Evolutionary conservation across 2,329 filamentous ascomycete genomes (phyloP).

Genomic region (Rachicladosporium sp.): DNA sequence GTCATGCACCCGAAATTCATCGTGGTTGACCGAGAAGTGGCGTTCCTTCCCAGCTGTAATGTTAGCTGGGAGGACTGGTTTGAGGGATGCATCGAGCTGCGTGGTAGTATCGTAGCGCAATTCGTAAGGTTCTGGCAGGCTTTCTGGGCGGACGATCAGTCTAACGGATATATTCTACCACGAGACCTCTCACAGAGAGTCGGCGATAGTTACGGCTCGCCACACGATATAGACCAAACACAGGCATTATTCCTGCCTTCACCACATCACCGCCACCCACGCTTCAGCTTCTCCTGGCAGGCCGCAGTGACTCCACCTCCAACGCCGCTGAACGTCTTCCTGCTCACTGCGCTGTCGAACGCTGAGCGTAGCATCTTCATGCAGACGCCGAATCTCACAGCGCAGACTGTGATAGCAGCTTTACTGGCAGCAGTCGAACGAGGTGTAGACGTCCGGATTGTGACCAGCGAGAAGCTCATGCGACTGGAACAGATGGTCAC

Average conservation of each 20-base stretch:
- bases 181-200: too few species aligned
- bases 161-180: too few species aligned
- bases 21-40: conserved; percentile 53
- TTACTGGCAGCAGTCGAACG: conserved; percentile 49
- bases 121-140: conserved; percentile 53
- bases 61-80: conserved; percentile 84
- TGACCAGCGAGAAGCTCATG: conserved; percentile 24
- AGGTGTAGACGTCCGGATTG: conserved; percentile 50
- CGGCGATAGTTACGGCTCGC: too few species aligned
- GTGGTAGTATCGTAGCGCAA: conserved; percentile 48
- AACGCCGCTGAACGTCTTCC: conserved; percentile 56
- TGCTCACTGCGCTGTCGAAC: conserved; percentile 48
- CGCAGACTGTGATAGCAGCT: conserved; percentile 48
- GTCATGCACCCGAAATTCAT: conserved; percentile 85
- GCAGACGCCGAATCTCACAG: conserved; percentile 69
- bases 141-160: conserved; percentile 48
- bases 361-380: conserved; percentile 52
- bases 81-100: conserved; percentile 59
- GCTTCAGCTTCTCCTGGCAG: conserved; percentile 44
- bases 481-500: conserved; percentile 69
- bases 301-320: conserved; percentile 34
- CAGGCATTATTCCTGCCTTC: conserved; percentile 50
- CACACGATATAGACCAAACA: too few species aligned
- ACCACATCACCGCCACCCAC: conserved; percentile 56
- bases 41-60: conserved; percentile 68